Conservation (phyloP, 768 basidiomycete genomes). For the Crassisporium funariophilum region DNA sequence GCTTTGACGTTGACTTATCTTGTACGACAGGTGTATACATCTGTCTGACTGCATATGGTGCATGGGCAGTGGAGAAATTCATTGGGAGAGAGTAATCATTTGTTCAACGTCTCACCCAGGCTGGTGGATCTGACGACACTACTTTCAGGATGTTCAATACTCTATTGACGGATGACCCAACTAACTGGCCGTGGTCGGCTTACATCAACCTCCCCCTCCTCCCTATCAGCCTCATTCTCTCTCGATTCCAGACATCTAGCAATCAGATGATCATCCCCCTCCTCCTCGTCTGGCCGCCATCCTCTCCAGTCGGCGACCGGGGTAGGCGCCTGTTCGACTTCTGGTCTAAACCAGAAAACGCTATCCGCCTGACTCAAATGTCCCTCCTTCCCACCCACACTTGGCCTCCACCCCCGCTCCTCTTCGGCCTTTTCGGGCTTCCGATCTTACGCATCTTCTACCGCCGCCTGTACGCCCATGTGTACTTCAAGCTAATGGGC, state of each 20-base stretch:
- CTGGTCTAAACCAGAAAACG: slow-evolving; percentile 35
- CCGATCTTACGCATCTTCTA: slow-evolving; percentile 52
- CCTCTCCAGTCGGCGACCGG: slow-evolving; percentile 35
- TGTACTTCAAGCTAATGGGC: slow-evolving; percentile 49
- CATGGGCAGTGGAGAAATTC: slow-evolving; percentile 69
- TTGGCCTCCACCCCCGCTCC: slow-evolving; percentile 66
- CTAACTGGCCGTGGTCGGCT: slow-evolving; percentile 76
- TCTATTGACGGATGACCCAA: slow-evolving; percentile 67
- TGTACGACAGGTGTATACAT: slow-evolving; percentile 37
- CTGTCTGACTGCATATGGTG: slow-evolving; percentile 68
- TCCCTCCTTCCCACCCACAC: slow-evolving; percentile 25
- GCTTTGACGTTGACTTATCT: neutral
- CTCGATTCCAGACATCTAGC: slow-evolving; percentile 48
- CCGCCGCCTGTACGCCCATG: slow-evolving; percentile 37
- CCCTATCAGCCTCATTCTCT: slow-evolving; percentile 65
- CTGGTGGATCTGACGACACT: neutral
- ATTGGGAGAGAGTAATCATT: slow-evolving; percentile 63
- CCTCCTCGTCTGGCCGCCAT: slow-evolving; percentile 49
- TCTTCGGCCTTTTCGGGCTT: slow-evolving; percentile 54
- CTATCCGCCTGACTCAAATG: slow-evolving; percentile 33
- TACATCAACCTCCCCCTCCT: slow-evolving; percentile 75
- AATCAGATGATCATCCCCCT: slow-evolving; percentile 44
- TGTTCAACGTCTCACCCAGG: neutral
- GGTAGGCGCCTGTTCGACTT: slow-evolving; percentile 32
- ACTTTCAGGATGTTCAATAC: slow-evolving; percentile 57